Percentiles rank a stretch among this genome's conserved stretches.
Evolutionary conservation across 371 early-diverging fungal genomes (phyloP).

Genomic region (Rhizopus stolonifer): DNA sequence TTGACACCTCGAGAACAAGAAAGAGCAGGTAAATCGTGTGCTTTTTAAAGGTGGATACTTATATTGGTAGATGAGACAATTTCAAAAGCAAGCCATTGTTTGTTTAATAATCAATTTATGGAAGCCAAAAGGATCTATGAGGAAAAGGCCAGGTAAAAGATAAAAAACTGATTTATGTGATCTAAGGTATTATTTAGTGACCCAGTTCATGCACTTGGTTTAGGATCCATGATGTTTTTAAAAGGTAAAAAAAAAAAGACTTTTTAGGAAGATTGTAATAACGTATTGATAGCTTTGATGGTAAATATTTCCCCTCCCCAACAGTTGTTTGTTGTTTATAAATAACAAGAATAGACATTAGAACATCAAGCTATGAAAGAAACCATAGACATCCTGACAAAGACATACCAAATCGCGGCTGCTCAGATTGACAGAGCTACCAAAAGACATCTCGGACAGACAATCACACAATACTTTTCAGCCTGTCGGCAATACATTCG

Average conservation of each 20-base stretch:
- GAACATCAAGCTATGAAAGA: constrained; percentile 35
- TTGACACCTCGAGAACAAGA: constrained; percentile 54
- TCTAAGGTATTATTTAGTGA: constrained; percentile 16
- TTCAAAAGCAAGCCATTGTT: constrained; percentile 24
- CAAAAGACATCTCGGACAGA: constrained; percentile 21
- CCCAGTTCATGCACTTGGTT: constrained; percentile 45
- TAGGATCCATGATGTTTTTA: constrained; percentile 50
- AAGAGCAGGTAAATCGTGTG: constrained; percentile 31
- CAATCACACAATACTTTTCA: constrained; percentile 19
- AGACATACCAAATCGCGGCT: constrained; percentile 38
- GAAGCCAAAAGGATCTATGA: constrained; percentile 44
- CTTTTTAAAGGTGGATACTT: neutral
- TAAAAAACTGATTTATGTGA: constrained; percentile 8
- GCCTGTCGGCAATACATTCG: constrained; percentile 22
- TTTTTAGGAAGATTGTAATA: neutral
- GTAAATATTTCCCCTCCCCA: constrained; percentile 13
- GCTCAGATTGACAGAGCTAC: constrained; percentile 49
- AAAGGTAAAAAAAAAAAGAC: constrained; percentile 34
- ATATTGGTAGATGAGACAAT: constrained; percentile 36
- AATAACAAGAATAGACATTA: constrained; percentile 27
- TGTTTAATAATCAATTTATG: constrained; percentile 49
- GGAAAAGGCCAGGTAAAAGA: constrained; percentile 18
- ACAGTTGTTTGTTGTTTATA: too few relatives aligned
- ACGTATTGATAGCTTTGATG: constrained; percentile 32
- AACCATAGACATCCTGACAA: constrained; percentile 38